These are phyloP conservation scores for Leccinellum albellum DNA, from an alignment of 768 basidiomycete genomes.

Conservation along the genomic window DNA sequence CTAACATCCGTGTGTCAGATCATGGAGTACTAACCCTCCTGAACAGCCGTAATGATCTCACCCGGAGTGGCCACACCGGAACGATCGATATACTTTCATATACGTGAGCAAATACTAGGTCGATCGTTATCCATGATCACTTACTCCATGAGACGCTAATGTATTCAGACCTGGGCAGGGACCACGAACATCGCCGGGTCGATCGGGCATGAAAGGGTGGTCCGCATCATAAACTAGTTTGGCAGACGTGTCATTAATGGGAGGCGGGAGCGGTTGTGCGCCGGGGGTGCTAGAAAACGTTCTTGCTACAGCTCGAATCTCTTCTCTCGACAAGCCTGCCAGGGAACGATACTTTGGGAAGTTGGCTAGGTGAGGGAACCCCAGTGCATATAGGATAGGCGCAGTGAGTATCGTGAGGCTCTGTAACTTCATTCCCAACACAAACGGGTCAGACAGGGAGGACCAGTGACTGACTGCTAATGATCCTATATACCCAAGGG, in stretches of 20 bases:
- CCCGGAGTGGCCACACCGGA: constrained; percentile 21
- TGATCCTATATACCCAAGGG: constrained; percentile 2
- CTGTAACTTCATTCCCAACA: constrained; percentile 7
- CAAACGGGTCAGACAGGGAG: neutral
- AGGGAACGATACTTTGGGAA: constrained; percentile 23
- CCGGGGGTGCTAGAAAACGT: constrained; percentile 19
- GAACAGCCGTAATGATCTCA: constrained; percentile 22
- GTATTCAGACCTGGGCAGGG: constrained; percentile 27
- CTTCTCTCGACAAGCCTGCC: constrained; percentile 14
- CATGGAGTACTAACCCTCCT: constrained; percentile 13
- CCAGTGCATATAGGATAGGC: constrained; percentile 7
- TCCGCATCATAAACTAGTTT: constrained; percentile 18
- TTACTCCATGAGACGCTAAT: constrained; percentile 26
- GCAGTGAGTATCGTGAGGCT: neutral
- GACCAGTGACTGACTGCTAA: neutral
- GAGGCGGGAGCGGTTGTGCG: constrained; percentile 19
- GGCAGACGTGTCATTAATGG: constrained; percentile 23
- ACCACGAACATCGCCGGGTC: constrained; percentile 23
- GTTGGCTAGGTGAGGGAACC: constrained; percentile 11
- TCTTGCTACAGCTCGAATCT: constrained; percentile 12
- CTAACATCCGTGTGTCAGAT: neutral
- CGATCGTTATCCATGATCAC: neutral
- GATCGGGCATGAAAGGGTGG: constrained; percentile 15
- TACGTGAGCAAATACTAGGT: neutral
- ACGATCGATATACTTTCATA: constrained; percentile 16